Conservation (phyloP, 23 red algal genomes). For the Cyanidioschyzon merolae region DNA sequence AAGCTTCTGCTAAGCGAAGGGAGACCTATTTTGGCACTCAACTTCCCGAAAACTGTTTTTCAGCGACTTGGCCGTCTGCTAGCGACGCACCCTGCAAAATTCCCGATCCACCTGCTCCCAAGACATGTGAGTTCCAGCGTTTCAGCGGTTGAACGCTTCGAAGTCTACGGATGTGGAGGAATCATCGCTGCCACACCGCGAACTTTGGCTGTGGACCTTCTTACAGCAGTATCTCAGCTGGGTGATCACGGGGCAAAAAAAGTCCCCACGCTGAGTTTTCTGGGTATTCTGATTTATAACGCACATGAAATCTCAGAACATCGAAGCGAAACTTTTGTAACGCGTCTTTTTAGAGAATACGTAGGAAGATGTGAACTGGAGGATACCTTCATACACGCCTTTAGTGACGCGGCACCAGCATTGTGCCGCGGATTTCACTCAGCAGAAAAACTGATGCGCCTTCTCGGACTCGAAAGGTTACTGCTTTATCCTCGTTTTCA, state of each 20-base stretch:
- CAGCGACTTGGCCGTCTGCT: background rate
- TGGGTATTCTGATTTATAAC: conserved; percentile 12
- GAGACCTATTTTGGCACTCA: background rate
- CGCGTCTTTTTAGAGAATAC: conserved; percentile 46
- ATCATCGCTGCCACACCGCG: background rate
- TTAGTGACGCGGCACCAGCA: conserved; percentile 47
- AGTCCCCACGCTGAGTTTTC: background rate
- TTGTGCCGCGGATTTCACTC: conserved; percentile 66
- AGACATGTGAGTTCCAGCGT: background rate
- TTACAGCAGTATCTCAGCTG: background rate
- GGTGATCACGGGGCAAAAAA: background rate
- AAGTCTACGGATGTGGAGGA: background rate
- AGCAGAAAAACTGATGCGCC: conserved; percentile 62
- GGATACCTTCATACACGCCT: conserved; percentile 41
- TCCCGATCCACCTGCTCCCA: conserved; percentile 3
- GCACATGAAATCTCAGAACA: conserved; percentile 54
- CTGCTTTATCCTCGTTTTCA: conserved; percentile 81
- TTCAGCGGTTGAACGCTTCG: background rate
- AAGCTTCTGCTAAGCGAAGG: background rate
- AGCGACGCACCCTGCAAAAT: background rate
- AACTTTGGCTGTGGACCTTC: background rate
- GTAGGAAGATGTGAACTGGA: conserved; percentile 16
- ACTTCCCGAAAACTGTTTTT: background rate
- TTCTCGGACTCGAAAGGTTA: conserved; percentile 44
- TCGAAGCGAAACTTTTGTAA: conserved; percentile 55